Evolutionary conservation across 2,329 filamentous ascomycete genomes (phyloP), one percentile per base, ranked within the genome.

Genomic region (Aspergillus sp.): DNA sequence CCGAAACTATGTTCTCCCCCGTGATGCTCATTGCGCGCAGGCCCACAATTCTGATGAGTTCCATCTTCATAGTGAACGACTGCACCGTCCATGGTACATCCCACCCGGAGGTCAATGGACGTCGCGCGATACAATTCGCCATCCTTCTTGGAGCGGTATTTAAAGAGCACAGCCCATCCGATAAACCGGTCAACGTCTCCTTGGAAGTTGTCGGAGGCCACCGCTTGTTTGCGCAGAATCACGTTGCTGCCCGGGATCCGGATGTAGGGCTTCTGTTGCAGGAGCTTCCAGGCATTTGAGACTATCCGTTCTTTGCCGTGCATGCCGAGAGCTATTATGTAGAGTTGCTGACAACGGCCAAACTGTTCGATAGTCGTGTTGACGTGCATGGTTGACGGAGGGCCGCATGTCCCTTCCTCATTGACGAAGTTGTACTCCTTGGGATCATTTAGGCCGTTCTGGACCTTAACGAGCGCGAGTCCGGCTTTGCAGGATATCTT

Each of bases 41-140:
- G 49, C 1, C 49, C 49, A 4, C 49, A 52, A 33, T 52, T 52
- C 49, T 31, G 15, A 11, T 44, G 39, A 6, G 5, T 3, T 5
- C 49, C 49, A 19, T 52, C 49, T 8, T 24, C 49, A 24, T 52
- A 52, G 39, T 52, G 43, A 6, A 52, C 49, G 12, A 52, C 39
- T 11, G 49, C 49, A n/a, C 49, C 49, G 24, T 52, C 49, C 49
- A 52, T 43, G 5, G 39, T 43, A 19, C 23, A 21, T 1, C 49
- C 49, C 4, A 52, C 49, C 2, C 49, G 49, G 24, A 52, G 49
- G 12, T 52, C 49, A 14, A 52, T 44, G 15, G 39, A 43, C 2
- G 49, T 52, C 8, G 49, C 39, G 24, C 49, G 49, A 27, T 52
- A 12, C 1, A 52, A 23, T 3, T 31, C 2, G 7, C 49, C 49